Evolutionary conservation across 306 rosid species (phyloP), one percentile per base, ranked within the genome.

Genomic region (Corylus avellana): DNA sequence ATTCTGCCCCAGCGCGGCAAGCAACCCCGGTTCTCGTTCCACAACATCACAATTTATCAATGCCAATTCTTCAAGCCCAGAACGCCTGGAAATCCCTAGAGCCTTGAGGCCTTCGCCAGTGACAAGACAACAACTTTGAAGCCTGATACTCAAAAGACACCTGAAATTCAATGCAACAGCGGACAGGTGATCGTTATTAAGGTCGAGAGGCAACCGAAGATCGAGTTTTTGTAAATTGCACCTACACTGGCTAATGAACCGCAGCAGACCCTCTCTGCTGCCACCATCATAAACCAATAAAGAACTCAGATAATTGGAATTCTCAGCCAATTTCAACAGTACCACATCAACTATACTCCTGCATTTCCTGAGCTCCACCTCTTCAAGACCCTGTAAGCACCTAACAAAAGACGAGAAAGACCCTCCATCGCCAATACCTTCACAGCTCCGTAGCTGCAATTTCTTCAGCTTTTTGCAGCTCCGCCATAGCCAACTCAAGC

Each of bases 211-310:
- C 66, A 95, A 79, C 0, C 98, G 96, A 46, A 95, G 86, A 53
- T 95, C 93, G 0, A 95, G 85, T 48, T 80, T 91, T 9, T 67
- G 87, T 54, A 95, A 20, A 63, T 83, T 81, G 4, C 86, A 83
- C 4, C 64, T 84, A 57, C 80, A 75, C 2, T 73, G 81, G 74
- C 71, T 71, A 22, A 92, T 82, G 77, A 95, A 92, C 13, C 86
- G 80, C 3, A 89, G 89, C 35, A 95, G 55, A 1, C 93, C 92
- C 3, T 91, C 95, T 25, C 85, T 84, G 82, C 97, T 92, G 6
- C 98, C 97, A 39, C 98, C 98, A 58, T 95, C 98, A 73, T 95
- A 88, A 68, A 95, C 85, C 82, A 91, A 69, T 1, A 95, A 89
- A 2, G 98, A 91, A 51, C 44, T 76, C 42, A 95, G 79, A 22